Evolutionary conservation across 768 basidiomycete genomes (phyloP), one percentile per base, ranked within the genome.

Genomic region (Tephrocybe sp.): DNA sequence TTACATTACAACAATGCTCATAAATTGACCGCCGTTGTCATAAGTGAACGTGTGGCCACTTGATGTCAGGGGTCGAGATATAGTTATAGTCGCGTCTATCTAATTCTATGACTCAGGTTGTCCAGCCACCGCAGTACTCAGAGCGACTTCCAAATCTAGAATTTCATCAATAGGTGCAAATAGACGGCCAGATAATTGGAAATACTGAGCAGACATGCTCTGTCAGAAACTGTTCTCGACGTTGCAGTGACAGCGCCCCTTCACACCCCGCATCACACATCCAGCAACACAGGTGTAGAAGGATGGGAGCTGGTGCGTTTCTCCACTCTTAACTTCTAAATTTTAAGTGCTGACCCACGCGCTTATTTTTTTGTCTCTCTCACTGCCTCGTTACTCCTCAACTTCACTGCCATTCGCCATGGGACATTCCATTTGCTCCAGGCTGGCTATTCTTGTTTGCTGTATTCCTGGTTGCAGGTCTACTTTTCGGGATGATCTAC

Each of bases 401-500:
- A 11, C 25, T 36, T 40, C 26, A 7, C 10, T 39, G 26, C 28
- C 42, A 24, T 20, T 23, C 15, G 39, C 30, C 23, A 8, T 42
- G 15, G n/a, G n/a, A n/a, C 12, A 7, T 25, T 14, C 24, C 15
- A 32, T 37, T 17, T 21, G 7, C 25, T 24, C 18, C 51, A 95
- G 94, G 90, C 65, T 98, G 95, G 96, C 71, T 99, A 58, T 99
- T 97, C 76, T 81, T 98, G 60, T 94, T 98, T 68, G 83, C 93
- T 65, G 94, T 98, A 68, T 85, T 98, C 46, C 84, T 92, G 84
- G 89, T 93, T 59, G 96, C 96, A 18, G 93, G 87, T 24, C 78
- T 98, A 51, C 76, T 99, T 53, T 99, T 99, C 75, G 96, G 94
- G 57, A 94, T 93, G 88, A 95, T 99, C 66, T 99, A 97, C 79